These are phyloP conservation scores for Castanea mollissima DNA, from an alignment of 306 rosid genomes.

Conservation along the genomic window DNA sequence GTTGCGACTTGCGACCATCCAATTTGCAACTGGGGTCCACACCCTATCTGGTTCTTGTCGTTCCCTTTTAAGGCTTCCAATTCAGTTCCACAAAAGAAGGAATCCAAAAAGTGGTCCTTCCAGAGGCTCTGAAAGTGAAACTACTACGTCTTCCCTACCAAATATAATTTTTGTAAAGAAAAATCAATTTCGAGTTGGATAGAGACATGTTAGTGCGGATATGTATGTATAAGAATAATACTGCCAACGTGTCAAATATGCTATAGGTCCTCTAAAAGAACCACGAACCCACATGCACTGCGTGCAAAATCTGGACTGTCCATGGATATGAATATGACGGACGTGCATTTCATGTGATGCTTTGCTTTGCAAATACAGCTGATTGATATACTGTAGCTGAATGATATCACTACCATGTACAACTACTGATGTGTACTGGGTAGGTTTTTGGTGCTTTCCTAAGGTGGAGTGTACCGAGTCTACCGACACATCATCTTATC, in stretches of 20 bases:
- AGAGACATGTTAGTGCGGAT: background rate
- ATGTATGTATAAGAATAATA: background rate
- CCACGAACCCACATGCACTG: too few relatives aligned
- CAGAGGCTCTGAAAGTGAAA: background rate
- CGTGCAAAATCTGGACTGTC: too few relatives aligned
- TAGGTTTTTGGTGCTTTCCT: too few relatives aligned
- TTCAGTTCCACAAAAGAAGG: constrained; percentile 17
- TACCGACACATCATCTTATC: background rate
- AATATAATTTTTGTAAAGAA: background rate
- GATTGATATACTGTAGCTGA: too few relatives aligned
- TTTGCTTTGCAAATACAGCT: too few relatives aligned
- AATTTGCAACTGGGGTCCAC: constrained; percentile 1
- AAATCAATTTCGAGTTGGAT: background rate
- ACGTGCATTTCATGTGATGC: too few relatives aligned
- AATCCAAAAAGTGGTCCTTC: constrained; percentile 22
- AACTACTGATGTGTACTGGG: too few relatives aligned
- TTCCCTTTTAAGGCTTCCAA: background rate
- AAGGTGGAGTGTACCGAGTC: background rate
- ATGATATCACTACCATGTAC: too few relatives aligned
- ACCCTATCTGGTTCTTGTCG: background rate
- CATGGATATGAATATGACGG: too few relatives aligned
- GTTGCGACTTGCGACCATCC: background rate
- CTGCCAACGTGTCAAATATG: background rate
- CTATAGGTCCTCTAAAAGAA: too few relatives aligned
- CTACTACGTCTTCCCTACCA: constrained; percentile 6